Base-by-base conservation (phyloP, 1,284 basidiomycete genomes). In the Lentinula novae-zelandiae region DNA sequence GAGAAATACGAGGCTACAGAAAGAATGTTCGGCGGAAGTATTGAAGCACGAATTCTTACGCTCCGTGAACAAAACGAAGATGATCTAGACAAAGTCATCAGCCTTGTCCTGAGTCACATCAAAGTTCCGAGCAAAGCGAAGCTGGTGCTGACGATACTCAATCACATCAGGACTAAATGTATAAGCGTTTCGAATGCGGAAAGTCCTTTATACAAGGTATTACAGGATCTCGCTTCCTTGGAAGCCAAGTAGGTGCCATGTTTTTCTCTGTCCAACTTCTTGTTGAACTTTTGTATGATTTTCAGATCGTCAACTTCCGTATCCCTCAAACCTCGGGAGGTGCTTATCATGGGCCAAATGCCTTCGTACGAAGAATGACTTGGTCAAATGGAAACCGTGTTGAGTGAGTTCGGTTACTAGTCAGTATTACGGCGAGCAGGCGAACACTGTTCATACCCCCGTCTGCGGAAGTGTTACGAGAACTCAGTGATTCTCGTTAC, bases 331-430 rank as follows among this genome's bases (percentile, higher is more conserved):
- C 96, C 97, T 53, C 92, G 97, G 57, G 97, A 99, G 78, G 97
- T 98, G 9, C 84, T 98, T 63, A 98, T 99, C 69, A 84, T 93
- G 38, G 94, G 94, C 57, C 93, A 96, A 73, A 90, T 99, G 85
- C 97, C 97, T 12, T 97, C 95, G 40, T 96, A 95, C 71, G 94
- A 96, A 70, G 97, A 99, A 73, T 92, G 97, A 64, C 80, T 89
- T 58, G 79, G 85, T 31, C 97, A 99, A 76, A 96, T 99, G 91
- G 96, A 98, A 79, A 81, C 86, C 33, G 92, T 99, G 60, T 83
- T 99, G 59, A 95, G 92, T n/a, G 75, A 82, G 89, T 46, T 92
- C 96, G 0, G 90, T 98, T 60, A 88, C 87, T 34, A 90, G 87
- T 62, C 90, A 86, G 68, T 90, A 90, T 71, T 98, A 98, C 69